Percentiles rank a stretch among this genome's conserved stretches.
Conservation (phyloP, 768 basidiomycete species). For the Sporobolomyces pararoseus region DNA sequence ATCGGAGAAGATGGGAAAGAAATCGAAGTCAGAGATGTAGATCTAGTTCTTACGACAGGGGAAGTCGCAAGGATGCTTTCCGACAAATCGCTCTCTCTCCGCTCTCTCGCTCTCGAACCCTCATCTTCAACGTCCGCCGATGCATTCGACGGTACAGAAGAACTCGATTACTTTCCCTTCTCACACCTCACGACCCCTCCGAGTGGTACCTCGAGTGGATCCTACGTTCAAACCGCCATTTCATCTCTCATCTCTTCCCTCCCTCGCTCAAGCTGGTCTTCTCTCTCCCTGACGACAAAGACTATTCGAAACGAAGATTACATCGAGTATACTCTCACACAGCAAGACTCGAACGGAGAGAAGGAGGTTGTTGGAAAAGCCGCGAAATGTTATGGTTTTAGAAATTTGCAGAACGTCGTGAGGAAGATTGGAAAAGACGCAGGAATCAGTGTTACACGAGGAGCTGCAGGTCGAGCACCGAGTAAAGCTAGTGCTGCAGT, state of each 20-base stretch:
- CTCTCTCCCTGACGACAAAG: slow-evolving; percentile 43
- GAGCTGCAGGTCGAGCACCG: slow-evolving; percentile 60
- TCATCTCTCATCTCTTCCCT: slow-evolving; percentile 38
- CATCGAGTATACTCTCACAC: slow-evolving; percentile 43
- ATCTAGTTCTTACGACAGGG: slow-evolving; percentile 95
- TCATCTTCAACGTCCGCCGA: slow-evolving; percentile 13
- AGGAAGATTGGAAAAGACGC: slow-evolving; percentile 83
- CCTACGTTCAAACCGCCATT: slow-evolving; percentile 70
- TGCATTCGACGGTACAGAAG: slow-evolving; percentile 56
- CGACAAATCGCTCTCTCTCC: slow-evolving; percentile 76
- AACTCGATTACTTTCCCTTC: slow-evolving; percentile 51
- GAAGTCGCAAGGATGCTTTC: slow-evolving; percentile 81
- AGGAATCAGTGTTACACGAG: slow-evolving; percentile 67
- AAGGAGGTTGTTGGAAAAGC: slow-evolving; percentile 68
- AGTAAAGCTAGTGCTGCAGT: slow-evolving; percentile 1
- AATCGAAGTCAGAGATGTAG: slow-evolving; percentile 84
- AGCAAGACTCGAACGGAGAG: neutral
- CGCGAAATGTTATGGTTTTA: slow-evolving; percentile 93
- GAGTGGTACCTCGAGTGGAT: slow-evolving; percentile 82
- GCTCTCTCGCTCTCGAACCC: slow-evolving; percentile 58
- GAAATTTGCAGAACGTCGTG: slow-evolving; percentile 94
- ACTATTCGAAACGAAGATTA: slow-evolving; percentile 51
- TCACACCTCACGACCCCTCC: slow-evolving; percentile 56
- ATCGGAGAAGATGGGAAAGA: slow-evolving; percentile 47
- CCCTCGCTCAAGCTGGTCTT: slow-evolving; percentile 25